Conservation (phyloP, 2,329 filamentous ascomycete species). For the Coniochaeta ligniaria region DNA sequence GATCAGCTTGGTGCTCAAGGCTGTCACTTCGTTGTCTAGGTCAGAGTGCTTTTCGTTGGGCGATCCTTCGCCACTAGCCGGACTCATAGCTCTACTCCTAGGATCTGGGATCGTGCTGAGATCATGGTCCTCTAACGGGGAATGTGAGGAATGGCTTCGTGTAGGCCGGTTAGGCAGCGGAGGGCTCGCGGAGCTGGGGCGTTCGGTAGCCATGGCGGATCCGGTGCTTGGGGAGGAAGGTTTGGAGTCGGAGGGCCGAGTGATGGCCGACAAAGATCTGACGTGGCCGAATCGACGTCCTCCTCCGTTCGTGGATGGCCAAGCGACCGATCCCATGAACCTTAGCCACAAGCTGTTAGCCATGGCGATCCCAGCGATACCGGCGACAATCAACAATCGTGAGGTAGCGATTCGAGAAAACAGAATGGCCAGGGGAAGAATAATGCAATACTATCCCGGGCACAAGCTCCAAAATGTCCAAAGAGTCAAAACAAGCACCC, state of each 20-base stretch:
- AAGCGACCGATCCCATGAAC: constrained; percentile 17
- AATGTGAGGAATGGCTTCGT: constrained; percentile 13
- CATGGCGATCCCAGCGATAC: neutral
- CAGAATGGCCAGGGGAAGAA: neutral
- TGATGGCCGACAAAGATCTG: constrained; percentile 46
- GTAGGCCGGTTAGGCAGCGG: constrained; percentile 9
- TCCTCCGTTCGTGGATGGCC: constrained; percentile 14
- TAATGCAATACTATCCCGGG: neutral
- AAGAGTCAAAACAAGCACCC: neutral
- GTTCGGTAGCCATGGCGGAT: constrained; percentile 12
- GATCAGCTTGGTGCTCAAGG: constrained; percentile 90
- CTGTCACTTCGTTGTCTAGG: constrained; percentile 69
- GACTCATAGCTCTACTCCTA: constrained; percentile 43
- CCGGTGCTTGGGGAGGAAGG: constrained; percentile 17
- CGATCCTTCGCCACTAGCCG: constrained; percentile 27
- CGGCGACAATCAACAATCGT: neutral
- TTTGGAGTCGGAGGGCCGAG: constrained; percentile 33
- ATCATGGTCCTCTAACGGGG: constrained; percentile 46
- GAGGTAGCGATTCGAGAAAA: too few relatives aligned
- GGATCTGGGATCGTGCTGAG: constrained; percentile 66
- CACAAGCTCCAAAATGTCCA: neutral
- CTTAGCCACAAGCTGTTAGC: constrained; percentile 16
- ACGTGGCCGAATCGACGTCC: constrained; percentile 31
- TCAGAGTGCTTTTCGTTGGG: constrained; percentile 42
- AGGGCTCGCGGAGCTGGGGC: constrained; percentile 7